These are phyloP conservation scores for Sporothrix humicola DNA, from an alignment of 2,329 filamentous ascomycete species.

Conservation along the genomic window DNA sequence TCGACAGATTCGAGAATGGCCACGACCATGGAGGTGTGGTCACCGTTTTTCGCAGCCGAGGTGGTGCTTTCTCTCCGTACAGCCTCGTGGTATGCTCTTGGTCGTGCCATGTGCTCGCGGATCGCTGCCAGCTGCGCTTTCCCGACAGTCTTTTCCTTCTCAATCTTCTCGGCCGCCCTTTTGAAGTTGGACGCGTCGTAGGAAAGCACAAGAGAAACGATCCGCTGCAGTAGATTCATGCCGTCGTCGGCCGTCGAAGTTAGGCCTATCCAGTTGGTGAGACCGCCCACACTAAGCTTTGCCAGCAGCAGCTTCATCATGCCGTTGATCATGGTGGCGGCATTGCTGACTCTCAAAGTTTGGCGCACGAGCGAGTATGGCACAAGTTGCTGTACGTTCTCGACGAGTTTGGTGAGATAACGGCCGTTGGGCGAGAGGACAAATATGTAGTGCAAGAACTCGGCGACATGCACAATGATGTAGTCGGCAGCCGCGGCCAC, in stretches of 20 bases:
- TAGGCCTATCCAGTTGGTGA: constrained; percentile 80
- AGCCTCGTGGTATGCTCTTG: constrained; percentile 63
- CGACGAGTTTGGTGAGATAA: constrained; percentile 72
- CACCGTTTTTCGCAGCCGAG: constrained; percentile 43
- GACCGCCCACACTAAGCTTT: constrained; percentile 74
- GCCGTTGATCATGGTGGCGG: constrained; percentile 79
- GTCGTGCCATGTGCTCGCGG: constrained; percentile 60
- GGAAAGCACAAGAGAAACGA: constrained; percentile 72
- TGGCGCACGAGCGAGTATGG: constrained; percentile 76
- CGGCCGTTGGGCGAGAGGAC: constrained; percentile 76
- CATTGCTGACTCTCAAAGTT: constrained; percentile 76
- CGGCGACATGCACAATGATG: constrained; percentile 72
- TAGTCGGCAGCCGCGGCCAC: constrained; percentile 70
- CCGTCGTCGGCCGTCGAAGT: constrained; percentile 75
- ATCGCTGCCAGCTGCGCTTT: constrained; percentile 68
- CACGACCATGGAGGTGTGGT: constrained; percentile 63
- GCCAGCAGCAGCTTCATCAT: constrained; percentile 75
- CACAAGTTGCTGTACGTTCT: constrained; percentile 71
- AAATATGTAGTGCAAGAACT: constrained; percentile 74
- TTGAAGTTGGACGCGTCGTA: constrained; percentile 77
- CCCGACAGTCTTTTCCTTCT: constrained; percentile 60
- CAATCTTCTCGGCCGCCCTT: constrained; percentile 67
- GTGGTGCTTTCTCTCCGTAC: constrained; percentile 61
- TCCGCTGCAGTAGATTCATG: constrained; percentile 79
- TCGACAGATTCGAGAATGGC: constrained; percentile 66